Evolutionary conservation across 2,329 filamentous ascomycete species (phyloP).

Genomic region (Exophiala alcalophila): DNA sequence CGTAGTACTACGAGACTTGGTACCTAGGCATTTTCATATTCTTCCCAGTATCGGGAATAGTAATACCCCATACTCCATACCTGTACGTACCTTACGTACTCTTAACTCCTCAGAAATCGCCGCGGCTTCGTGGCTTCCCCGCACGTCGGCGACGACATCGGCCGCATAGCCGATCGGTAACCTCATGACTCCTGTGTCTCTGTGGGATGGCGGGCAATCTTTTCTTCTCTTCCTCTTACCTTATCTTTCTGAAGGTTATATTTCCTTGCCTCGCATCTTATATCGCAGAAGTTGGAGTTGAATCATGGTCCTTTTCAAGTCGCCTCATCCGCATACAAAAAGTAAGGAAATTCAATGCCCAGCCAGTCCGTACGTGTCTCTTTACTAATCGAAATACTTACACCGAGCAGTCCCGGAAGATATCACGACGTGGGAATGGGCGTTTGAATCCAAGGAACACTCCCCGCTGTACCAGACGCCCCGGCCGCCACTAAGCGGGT

Average conservation of each 20-base stretch:
- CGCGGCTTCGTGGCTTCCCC: too few species aligned
- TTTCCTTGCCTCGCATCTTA: too few species aligned
- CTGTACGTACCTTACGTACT: too few species aligned
- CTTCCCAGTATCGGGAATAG: too few species aligned
- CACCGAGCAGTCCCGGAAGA: slow-evolving; percentile 50
- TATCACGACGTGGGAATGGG: slow-evolving; percentile 59
- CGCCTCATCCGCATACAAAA: slow-evolving; percentile 26
- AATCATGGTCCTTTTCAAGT: slow-evolving; percentile 28
- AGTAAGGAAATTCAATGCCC: slow-evolving; percentile 18
- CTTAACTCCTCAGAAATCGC: not conserved
- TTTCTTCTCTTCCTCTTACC: not conserved
- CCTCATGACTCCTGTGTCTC: not conserved
- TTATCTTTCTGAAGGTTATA: too few species aligned
- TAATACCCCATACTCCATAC: too few species aligned
- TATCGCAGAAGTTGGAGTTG: too few species aligned
- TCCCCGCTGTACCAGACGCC: slow-evolving; percentile 47
- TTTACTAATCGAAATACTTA: slow-evolving; percentile 5
- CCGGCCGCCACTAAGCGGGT: slow-evolving; percentile 46
- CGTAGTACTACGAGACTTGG: too few species aligned
- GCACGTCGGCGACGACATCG: too few species aligned
- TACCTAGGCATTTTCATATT: too few species aligned
- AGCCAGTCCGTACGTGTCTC: not conserved
- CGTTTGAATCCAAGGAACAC: slow-evolving; percentile 53
- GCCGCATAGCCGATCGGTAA: not conserved
- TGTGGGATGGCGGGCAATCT: too few species aligned